A percentile compares a stretch with the other conserved stretches of the same genome.
Evolutionary conservation across 768 basidiomycete genomes (phyloP).

Genomic region (Hericium coralloides): DNA sequence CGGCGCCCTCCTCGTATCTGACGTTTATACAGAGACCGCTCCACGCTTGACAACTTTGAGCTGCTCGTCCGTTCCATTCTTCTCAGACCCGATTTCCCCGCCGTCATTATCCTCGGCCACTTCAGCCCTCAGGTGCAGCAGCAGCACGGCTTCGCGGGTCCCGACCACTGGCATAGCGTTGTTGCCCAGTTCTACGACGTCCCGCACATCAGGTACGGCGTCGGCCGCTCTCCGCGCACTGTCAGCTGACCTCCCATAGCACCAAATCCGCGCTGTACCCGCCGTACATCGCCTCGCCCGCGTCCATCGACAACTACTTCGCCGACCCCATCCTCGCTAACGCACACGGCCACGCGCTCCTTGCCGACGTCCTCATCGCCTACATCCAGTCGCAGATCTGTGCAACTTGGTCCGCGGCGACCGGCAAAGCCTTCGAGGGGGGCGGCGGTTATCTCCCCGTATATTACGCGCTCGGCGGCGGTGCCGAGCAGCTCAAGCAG

Average conservation of each 20-base stretch:
- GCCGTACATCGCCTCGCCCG: conserved; percentile 68
- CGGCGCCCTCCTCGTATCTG: neutral
- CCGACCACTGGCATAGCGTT: conserved; percentile 81
- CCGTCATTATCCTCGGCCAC: conserved; percentile 91
- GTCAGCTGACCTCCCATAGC: conserved; percentile 25
- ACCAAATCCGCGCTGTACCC: conserved; percentile 78
- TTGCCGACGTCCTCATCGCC: conserved; percentile 85
- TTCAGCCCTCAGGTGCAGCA: conserved; percentile 82
- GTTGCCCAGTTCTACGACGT: conserved; percentile 98
- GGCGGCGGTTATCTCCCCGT: conserved; percentile 8
- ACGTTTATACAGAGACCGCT: conserved; percentile 44
- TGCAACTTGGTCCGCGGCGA: conserved; percentile 66
- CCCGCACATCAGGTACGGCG: conserved; percentile 66
- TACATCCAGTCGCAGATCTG: conserved; percentile 92
- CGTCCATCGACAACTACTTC: conserved; percentile 61
- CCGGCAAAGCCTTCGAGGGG: neutral
- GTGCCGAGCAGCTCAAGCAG: conserved; percentile 18
- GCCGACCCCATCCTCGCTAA: conserved; percentile 79
- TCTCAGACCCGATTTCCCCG: conserved; percentile 83
- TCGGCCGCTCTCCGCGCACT: neutral
- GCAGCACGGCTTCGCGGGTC: conserved; percentile 75
- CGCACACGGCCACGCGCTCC: conserved; percentile 68
- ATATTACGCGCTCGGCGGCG: conserved; percentile 11
- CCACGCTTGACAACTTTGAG: conserved; percentile 80
- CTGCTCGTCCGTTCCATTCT: conserved; percentile 88